Conservation (phyloP, 2,329 filamentous ascomycete species). For the Neoascochyta sp. region DNA sequence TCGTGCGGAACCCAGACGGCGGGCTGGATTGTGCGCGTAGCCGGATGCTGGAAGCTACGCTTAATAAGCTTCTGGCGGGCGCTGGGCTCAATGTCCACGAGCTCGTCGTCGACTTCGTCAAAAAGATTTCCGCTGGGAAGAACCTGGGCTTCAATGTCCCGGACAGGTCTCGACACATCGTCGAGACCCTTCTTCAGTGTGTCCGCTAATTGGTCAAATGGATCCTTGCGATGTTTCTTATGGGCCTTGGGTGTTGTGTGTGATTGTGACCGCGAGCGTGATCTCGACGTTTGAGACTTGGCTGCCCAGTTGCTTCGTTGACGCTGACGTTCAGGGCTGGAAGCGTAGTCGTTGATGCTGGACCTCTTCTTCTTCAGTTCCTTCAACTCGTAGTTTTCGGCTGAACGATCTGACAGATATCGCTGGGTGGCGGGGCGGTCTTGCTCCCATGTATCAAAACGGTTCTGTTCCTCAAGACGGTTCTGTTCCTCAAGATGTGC, state of each 20-base stretch:
- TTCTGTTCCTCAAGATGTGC: slow-evolving; percentile 29
- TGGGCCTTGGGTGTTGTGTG: slow-evolving; percentile 16
- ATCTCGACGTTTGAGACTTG: slow-evolving; percentile 26
- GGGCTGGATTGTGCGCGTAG: slow-evolving; percentile 76
- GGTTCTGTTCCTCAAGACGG: slow-evolving; percentile 16
- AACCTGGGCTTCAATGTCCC: slow-evolving; percentile 42
- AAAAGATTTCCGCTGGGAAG: slow-evolving; percentile 77
- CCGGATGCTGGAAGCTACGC: slow-evolving; percentile 86
- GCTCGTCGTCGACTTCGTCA: slow-evolving; percentile 82
- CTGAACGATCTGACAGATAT: slow-evolving; percentile 1
- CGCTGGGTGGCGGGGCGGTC: slow-evolving; percentile 7
- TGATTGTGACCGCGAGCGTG: slow-evolving; percentile 23
- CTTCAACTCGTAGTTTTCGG: slow-evolving; percentile 28
- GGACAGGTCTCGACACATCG: slow-evolving; percentile 30
- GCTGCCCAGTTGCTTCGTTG: slow-evolving; percentile 28
- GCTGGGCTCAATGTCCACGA: slow-evolving; percentile 88
- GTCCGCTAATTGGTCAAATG: slow-evolving; percentile 26
- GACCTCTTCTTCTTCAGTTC: slow-evolving; percentile 17
- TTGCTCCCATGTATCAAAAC: slow-evolving; percentile 9
- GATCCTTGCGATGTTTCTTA: slow-evolving; percentile 22
- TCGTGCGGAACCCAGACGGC: slow-evolving; percentile 94
- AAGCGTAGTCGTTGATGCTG: slow-evolving; percentile 6
- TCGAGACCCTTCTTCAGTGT: slow-evolving; percentile 27
- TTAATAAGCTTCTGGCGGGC: slow-evolving; percentile 82
- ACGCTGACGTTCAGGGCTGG: slow-evolving; percentile 15